Percentiles rank a stretch among this genome's conserved stretches.
phyloP scores from a whole-genome alignment of 2,329 filamentous ascomycete species.

The Sclerotinia sclerotiorum region DNA sequence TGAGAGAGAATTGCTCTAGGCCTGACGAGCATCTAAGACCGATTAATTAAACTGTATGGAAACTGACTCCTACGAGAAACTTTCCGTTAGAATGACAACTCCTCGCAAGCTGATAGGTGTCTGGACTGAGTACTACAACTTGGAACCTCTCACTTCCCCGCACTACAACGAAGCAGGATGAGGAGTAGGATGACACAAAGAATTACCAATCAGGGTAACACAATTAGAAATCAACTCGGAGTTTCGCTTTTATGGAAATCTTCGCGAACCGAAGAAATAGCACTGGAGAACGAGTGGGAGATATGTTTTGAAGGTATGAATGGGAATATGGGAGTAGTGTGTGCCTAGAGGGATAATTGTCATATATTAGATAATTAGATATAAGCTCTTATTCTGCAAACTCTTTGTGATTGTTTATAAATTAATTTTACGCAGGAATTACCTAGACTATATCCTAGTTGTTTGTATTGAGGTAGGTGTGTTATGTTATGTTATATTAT shows the following conservation, averaged over 20 bases:
- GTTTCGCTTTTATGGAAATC: background rate
- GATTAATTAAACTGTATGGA: background rate
- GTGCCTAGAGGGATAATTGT: too few species aligned
- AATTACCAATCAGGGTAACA: background rate
- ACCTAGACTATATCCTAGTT: too few species aligned
- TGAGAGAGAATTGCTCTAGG: background rate
- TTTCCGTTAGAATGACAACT: background rate
- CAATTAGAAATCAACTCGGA: slow-evolving; percentile 2
- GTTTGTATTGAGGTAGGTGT: too few species aligned
- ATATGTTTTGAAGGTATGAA: background rate
- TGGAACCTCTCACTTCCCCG: background rate
- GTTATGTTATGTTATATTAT: too few species aligned
- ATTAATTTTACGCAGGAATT: too few species aligned
- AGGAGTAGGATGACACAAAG: background rate
- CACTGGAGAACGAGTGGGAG: too few species aligned
- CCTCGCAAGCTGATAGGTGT: background rate
- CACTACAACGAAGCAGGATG: background rate
- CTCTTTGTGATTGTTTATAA: too few species aligned
- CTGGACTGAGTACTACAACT: background rate
- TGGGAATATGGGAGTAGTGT: background rate
- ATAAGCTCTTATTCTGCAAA: too few species aligned
- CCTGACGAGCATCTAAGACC: background rate
- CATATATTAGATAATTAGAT: too few species aligned
- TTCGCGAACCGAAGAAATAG: background rate
- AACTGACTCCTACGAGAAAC: background rate